Percentiles rank a stretch among this genome's conserved stretches.
Conservation (phyloP, 345 rosid genomes). For the Cardamine occulta region DNA sequence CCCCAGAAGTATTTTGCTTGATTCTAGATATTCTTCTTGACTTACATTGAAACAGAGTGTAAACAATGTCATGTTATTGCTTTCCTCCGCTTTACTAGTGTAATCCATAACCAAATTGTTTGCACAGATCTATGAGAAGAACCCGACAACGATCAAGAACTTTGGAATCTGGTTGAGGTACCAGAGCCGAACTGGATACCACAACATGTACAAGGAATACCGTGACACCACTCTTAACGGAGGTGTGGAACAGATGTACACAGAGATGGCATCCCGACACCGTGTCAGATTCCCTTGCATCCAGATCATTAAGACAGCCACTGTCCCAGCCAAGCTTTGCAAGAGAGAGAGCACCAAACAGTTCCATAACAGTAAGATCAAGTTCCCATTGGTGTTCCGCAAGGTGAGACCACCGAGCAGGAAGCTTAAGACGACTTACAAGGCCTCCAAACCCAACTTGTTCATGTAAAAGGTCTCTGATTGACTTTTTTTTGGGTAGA, state of each 20-base stretch:
- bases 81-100: neutral
- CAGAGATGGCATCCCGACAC: conserved; percentile 73
- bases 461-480: conserved; percentile 51
- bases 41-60: neutral
- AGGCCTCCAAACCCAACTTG: conserved; percentile 75
- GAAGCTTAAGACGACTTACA: conserved; percentile 75
- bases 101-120: neutral
- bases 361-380: conserved; percentile 70
- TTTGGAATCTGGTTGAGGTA: conserved; percentile 71
- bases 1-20: neutral
- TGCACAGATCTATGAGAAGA: conserved; percentile 65
- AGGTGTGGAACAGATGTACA: conserved; percentile 71
- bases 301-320: conserved; percentile 70
- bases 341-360: conserved; percentile 73
- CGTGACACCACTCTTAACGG: conserved; percentile 70
- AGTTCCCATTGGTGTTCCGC: conserved; percentile 66
- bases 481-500: conserved; percentile 28
- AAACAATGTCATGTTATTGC: neutral
- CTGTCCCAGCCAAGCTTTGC: conserved; percentile 64
- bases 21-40: neutral
- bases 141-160: conserved; percentile 63
- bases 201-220: conserved; percentile 73
- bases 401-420: conserved; percentile 71
- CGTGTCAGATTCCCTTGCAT: conserved; percentile 74
- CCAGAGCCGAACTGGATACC: conserved; percentile 69